phyloP scores from a whole-genome alignment of 768 basidiomycete species.

The Amanita muscaria region DNA sequence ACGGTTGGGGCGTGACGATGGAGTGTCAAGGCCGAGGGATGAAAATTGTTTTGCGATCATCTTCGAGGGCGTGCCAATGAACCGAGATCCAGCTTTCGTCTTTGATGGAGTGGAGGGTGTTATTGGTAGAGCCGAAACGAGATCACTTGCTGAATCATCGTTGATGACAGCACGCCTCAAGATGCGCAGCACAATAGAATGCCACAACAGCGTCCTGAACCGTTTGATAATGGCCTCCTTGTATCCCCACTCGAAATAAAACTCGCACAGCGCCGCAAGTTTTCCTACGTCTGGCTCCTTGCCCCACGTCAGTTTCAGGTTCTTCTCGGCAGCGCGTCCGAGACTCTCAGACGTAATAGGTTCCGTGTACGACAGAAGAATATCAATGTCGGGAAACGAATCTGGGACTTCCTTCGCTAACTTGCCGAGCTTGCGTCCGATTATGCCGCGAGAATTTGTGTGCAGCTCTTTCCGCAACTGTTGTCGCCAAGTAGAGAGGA shows the following conservation, averaged over 20 bases:
- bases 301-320: conserved; percentile 31
- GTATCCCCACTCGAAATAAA: conserved; percentile 90
- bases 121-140: neutral
- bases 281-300: conserved; percentile 62
- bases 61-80: conserved; percentile 42
- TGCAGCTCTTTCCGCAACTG: conserved; percentile 54
- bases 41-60: conserved; percentile 52
- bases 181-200: conserved; percentile 58
- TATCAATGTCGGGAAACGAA: conserved; percentile 63
- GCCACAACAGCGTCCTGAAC: conserved; percentile 82
- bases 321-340: conserved; percentile 29
- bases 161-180: conserved; percentile 56
- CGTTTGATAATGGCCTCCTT: conserved; percentile 75
- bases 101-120: conserved; percentile 34
- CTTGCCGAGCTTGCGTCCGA: conserved; percentile 56
- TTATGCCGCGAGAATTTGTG: conserved; percentile 55
- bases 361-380: conserved; percentile 68
- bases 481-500: conserved; percentile 56
- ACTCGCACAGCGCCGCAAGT: conserved; percentile 75
- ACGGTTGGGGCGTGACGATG: conserved; percentile 10
- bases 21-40: conserved; percentile 27
- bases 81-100: conserved; percentile 16
- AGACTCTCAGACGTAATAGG: conserved; percentile 68
- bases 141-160: no score
- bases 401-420: conserved; percentile 57